Base-by-base conservation (phyloP, 2,329 filamentous ascomycete species). In the Endoconidiophora laricicola region DNA sequence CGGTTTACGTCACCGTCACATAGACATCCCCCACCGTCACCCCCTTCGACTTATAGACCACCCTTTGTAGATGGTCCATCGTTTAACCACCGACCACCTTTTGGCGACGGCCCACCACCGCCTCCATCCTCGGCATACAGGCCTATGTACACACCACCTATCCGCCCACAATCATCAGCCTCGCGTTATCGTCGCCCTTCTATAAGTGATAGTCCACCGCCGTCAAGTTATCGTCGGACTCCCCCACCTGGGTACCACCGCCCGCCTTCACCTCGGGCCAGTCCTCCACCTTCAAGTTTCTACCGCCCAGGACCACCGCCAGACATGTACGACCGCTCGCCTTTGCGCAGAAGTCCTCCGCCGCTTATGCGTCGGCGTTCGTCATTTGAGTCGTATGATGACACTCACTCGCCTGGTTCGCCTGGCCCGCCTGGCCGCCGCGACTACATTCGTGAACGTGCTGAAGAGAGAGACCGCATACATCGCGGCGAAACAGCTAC, bases 311-410 rank as follows among this genome's bases (percentile, higher is more conserved):
- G 45, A 14, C 36, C 45, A 6, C 36, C 45, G 7, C 33, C 33
- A 3, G 24, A 36, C 6, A 29, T 45, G 9, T 23, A 18, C 22
- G 20, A 26, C 4, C 24, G 43, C 23, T 16, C 43, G 10, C 9
- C 33, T 24, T 5, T 33, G n/a, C 20, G 33, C 26, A 3, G 29
- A 4, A 43, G 22, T 2, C 49, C 44, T 12, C 46, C 46, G 5
- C 50, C 46, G 2, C 12, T 39, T 29, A 47, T 40, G 41, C 41
- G 36, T 16, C 51, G 43, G 16, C 37, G 47, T 9, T 40, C 47
- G 23, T 53, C 51, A 5, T 39, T 50, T 44, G 51, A 53, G 7
- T 53, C 51, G 6, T 50, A 29, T 33, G 48, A 53, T 12, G 44
- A 50, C 29, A 23, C 24, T 37, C 40, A 48, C 16, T 9, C n/a